Evolutionary conservation across 768 basidiomycete genomes (phyloP).

Genomic region (Lentinula detonsa): DNA sequence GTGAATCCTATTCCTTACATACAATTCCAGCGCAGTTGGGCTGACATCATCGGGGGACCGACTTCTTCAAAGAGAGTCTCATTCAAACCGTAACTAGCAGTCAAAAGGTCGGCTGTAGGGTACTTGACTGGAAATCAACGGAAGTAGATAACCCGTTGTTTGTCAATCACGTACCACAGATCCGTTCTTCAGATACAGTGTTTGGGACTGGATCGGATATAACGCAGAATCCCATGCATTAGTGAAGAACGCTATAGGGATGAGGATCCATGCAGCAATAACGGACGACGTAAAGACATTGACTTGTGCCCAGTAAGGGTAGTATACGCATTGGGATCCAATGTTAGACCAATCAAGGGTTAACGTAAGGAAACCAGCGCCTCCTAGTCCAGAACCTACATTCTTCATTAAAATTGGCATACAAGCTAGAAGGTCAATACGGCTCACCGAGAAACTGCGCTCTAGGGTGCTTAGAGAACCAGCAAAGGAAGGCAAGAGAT

Average conservation of each 20-base stretch:
- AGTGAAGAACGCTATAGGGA: slow-evolving; percentile 16
- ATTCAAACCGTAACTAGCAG: slow-evolving; percentile 14
- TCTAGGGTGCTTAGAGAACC: slow-evolving; percentile 18
- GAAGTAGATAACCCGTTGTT: too few species aligned
- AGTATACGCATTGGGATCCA: slow-evolving; percentile 15
- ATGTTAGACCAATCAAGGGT: slow-evolving; percentile 21
- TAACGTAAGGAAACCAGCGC: slow-evolving; percentile 16
- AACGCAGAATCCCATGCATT: slow-evolving; percentile 16
- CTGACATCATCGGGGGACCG: slow-evolving; percentile 19
- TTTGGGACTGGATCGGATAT: slow-evolving; percentile 17
- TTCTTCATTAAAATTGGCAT: slow-evolving; percentile 7
- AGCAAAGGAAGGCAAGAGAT: slow-evolving; percentile 19
- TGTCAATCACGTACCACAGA: background rate
- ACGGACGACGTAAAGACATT: slow-evolving; percentile 16
- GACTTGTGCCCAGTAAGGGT: slow-evolving; percentile 20
- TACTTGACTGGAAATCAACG: slow-evolving; percentile 7
- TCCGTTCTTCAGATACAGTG: slow-evolving; percentile 13
- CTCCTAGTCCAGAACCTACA: slow-evolving; percentile 16
- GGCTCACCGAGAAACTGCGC: slow-evolving; percentile 10
- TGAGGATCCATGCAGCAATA: slow-evolving; percentile 17
- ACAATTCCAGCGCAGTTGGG: slow-evolving; percentile 18
- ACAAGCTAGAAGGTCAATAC: background rate
- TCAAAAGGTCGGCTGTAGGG: slow-evolving; percentile 15
- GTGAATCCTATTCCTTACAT: background rate
- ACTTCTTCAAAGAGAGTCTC: slow-evolving; percentile 10